Evolutionary conservation across 2,329 filamentous ascomycete genomes (phyloP).

Genomic region (Penicillium sclerotiorum): DNA sequence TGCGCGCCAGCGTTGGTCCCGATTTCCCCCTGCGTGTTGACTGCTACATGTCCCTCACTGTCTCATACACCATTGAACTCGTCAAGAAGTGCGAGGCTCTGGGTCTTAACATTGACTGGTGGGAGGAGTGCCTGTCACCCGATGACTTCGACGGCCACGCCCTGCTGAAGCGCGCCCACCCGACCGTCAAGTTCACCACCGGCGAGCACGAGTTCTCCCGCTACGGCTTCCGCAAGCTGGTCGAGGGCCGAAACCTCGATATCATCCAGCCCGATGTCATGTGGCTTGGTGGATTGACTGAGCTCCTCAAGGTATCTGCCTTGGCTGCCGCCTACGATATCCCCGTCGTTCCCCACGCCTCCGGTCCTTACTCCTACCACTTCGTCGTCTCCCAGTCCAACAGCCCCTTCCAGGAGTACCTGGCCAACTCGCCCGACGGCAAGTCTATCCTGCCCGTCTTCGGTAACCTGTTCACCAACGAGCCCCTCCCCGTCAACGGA

Average conservation of each 20-base stretch:
- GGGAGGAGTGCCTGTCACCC: conserved; percentile 90
- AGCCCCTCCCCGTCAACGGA: conserved; percentile 83
- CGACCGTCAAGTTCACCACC: conserved; percentile 89
- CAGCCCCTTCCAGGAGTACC: conserved; percentile 92
- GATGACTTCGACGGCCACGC: conserved; percentile 92
- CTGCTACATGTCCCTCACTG: conserved; percentile 96
- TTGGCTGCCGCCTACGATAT: conserved; percentile 93
- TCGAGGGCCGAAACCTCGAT: conserved; percentile 88
- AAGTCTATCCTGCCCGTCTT: conserved; percentile 90
- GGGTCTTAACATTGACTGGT: conserved; percentile 91
- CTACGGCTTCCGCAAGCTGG: conserved; percentile 91
- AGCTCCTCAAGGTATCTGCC: conserved; percentile 84
- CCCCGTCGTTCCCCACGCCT: conserved; percentile 92
- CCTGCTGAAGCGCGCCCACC: conserved; percentile 87
- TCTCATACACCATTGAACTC: conserved; percentile 88
- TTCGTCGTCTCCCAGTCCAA: conserved; percentile 93
- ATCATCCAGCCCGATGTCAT: conserved; percentile 96
- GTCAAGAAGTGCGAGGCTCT: conserved; percentile 78
- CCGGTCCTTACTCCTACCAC: conserved; percentile 92
- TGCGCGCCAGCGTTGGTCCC: conserved; percentile 80
- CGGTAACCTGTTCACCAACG: conserved; percentile 85
- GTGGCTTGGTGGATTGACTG: conserved; percentile 94
- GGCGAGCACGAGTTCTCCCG: conserved; percentile 95
- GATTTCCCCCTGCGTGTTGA: conserved; percentile 94
- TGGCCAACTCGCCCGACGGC: conserved; percentile 89